phyloP scores from a whole-genome alignment of 352 stramenopile species.

The Paralagenidium karlingii region DNA sequence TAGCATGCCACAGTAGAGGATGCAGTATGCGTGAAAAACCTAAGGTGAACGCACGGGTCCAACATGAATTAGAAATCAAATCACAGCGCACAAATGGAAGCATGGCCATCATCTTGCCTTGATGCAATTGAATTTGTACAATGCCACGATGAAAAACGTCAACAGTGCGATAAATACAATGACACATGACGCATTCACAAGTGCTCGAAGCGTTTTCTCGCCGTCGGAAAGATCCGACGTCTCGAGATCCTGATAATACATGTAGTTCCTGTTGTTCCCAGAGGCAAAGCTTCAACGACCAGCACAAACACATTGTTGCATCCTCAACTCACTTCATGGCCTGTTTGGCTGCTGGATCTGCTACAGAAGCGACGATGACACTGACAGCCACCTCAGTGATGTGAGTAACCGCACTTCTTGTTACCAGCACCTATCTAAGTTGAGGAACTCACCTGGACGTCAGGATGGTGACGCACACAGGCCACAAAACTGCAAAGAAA shows the following conservation, averaged over 20 bases:
- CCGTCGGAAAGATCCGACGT: slow-evolving; percentile 16
- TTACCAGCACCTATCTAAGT: neutral
- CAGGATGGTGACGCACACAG: slow-evolving; percentile 60
- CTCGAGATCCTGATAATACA: slow-evolving; percentile 73
- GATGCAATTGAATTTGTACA: slow-evolving; percentile 81
- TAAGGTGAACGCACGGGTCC: slow-evolving; percentile 1
- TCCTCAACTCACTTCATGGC: slow-evolving; percentile 43
- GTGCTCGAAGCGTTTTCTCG: slow-evolving; percentile 35
- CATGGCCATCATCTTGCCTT: too few relatives aligned
- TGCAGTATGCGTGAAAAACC: slow-evolving; percentile 63
- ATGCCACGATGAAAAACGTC: slow-evolving; percentile 66
- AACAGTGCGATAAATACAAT: slow-evolving; percentile 66
- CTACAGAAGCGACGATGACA: slow-evolving; percentile 29
- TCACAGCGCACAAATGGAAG: neutral
- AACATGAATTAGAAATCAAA: neutral
- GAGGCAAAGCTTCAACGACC: too few relatives aligned
- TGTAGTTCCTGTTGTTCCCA: slow-evolving; percentile 53
- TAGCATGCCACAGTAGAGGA: slow-evolving; percentile 56
- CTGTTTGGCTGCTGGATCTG: slow-evolving; percentile 23
- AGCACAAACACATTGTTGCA: too few relatives aligned
- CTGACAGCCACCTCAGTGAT: too few relatives aligned
- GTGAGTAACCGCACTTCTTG: neutral
- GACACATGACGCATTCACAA: slow-evolving; percentile 70
- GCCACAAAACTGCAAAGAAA: slow-evolving; percentile 63
- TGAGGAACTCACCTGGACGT: slow-evolving; percentile 25